Evolutionary conservation across 805 yeast genomes (phyloP), one percentile per base, ranked within the genome.

Genomic region (Candida awuae): DNA sequence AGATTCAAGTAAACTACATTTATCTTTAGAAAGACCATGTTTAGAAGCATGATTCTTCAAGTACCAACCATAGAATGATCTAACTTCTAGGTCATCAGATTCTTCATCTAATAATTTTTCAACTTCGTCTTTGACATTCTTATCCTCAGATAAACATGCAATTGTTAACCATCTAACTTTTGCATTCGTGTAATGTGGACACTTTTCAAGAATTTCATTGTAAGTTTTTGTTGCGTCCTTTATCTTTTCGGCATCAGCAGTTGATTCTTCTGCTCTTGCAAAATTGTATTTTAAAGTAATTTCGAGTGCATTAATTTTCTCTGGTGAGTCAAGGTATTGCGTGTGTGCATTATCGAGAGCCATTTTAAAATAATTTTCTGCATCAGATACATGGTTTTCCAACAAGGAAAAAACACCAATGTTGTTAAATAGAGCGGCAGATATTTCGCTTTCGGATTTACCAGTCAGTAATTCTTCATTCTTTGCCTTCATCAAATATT

Each of bases 51-150:
- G 70, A 43, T 73, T 75, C 43, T 72, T 71, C 49, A 87, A 65
- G 53, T 75, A 85, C 97, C 97, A 92, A 23, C 94, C 92, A 57
- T 83, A 85, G 50, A 92, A 83, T 0, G 97, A 82, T 45, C 98
- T 77, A 2, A 85, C 78, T 56, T 88, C 96, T 44, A 86, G 62
- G 53, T 85, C 75, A 8, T 76, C 73, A 1, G 76, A 70, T 44
- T 75, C 67, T 12, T 67, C 59, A 3, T 63, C 59, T 36, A 90
- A 59, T 4, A 92, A 62, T 3, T 63, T 53, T 30, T 72, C 68
- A 43, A 85, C 65, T 44, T 77, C 80, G 4, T 67, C 55, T 34
- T 70, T 74, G 7, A 80, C 65, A 19, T 68, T 68, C 19, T 66
- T 66, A 37, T 71, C 68, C 14, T 68, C 62, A 2, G 73, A 66